Conservation (phyloP, 1,139 yeast species). For the Diutina siamensis region DNA sequence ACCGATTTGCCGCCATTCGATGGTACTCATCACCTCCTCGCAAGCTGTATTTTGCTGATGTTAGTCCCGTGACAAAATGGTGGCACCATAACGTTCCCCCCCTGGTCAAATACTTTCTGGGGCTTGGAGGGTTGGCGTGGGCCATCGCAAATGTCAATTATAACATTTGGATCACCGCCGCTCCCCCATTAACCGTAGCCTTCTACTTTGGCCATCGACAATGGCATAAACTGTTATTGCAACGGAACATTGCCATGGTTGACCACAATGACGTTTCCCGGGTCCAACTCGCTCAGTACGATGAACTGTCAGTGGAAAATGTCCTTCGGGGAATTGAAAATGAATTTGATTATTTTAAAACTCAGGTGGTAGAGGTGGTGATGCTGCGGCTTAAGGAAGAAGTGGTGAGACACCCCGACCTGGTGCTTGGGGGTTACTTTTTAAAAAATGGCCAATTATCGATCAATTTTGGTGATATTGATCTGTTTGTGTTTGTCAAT, state of each 20-base stretch:
- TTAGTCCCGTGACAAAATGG: constrained; percentile 16
- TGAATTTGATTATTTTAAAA: constrained; percentile 25
- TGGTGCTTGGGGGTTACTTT: constrained; percentile 10
- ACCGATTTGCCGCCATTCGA: no score
- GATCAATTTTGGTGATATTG: constrained; percentile 16
- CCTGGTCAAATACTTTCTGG: constrained; percentile 20
- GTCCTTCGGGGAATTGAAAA: constrained; percentile 27
- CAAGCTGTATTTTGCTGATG: constrained; percentile 10
- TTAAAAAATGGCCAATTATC: constrained; percentile 21
- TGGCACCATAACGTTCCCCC: constrained; percentile 22
- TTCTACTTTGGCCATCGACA: constrained; percentile 17
- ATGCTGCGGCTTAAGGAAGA: constrained; percentile 16
- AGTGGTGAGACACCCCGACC: constrained; percentile 10
- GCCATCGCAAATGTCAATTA: constrained; percentile 28
- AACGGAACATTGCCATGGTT: constrained; percentile 10
- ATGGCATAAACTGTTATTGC: constrained; percentile 8
- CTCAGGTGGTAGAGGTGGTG: constrained; percentile 18
- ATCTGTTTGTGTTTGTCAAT: constrained; percentile 18
- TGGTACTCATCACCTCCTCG: neutral
- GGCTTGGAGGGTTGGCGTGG: constrained; percentile 17
- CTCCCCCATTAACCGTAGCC: constrained; percentile 25
- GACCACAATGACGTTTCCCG: constrained; percentile 12
- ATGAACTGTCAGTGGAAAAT: constrained; percentile 21
- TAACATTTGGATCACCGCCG: constrained; percentile 21
- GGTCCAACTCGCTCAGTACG: constrained; percentile 17